A percentile compares a stretch with the other conserved stretches of the same genome.
phyloP scores from a whole-genome alignment of 352 stramenopile species.

The Thalassiosira mediterranea region DNA sequence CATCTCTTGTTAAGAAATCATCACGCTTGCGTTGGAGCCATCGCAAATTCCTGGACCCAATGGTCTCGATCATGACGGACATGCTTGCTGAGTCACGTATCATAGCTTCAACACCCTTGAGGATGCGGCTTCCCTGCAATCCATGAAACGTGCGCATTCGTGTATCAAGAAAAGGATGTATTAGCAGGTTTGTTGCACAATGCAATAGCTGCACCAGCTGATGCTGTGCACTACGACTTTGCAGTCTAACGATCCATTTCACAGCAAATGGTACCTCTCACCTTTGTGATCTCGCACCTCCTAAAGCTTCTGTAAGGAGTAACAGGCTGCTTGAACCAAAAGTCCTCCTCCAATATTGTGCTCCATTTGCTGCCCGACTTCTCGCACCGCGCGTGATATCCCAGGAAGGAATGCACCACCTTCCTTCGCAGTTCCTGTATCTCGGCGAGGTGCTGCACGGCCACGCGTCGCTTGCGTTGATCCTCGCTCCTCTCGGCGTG shows the following conservation, averaged over 20 bases:
- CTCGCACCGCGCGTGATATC: slow-evolving; percentile 67
- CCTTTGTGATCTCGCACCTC: slow-evolving; percentile 74
- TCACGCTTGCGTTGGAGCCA: slow-evolving; percentile 79
- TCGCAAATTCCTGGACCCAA: slow-evolving; percentile 67
- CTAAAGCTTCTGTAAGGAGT: slow-evolving; percentile 80
- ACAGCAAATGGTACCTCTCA: slow-evolving; percentile 18
- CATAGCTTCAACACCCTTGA: slow-evolving; percentile 65
- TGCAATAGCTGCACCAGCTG: too few species aligned
- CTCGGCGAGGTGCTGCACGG: slow-evolving; percentile 73
- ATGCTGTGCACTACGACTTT: too few species aligned
- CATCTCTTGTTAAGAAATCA: slow-evolving; percentile 62
- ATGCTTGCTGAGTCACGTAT: slow-evolving; percentile 71
- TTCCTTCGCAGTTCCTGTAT: slow-evolving; percentile 68
- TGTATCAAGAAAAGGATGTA: slow-evolving; percentile 11
- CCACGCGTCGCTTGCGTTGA: slow-evolving; percentile 66
- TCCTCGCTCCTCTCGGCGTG: slow-evolving; percentile 77
- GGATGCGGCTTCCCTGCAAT: slow-evolving; percentile 66
- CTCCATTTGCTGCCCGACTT: slow-evolving; percentile 65
- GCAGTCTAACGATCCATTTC: slow-evolving; percentile 8
- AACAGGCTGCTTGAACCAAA: slow-evolving; percentile 79
- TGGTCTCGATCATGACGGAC: slow-evolving; percentile 78
- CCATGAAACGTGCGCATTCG: too few species aligned
- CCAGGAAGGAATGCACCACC: slow-evolving; percentile 74
- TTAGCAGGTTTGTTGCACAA: too few species aligned
- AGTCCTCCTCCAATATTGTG: slow-evolving; percentile 74